Evolutionary conservation across 495 filamentous ascomycete species (phyloP), one percentile per base, ranked within the genome.

Genomic region (Hypoxylon fragiforme): DNA sequence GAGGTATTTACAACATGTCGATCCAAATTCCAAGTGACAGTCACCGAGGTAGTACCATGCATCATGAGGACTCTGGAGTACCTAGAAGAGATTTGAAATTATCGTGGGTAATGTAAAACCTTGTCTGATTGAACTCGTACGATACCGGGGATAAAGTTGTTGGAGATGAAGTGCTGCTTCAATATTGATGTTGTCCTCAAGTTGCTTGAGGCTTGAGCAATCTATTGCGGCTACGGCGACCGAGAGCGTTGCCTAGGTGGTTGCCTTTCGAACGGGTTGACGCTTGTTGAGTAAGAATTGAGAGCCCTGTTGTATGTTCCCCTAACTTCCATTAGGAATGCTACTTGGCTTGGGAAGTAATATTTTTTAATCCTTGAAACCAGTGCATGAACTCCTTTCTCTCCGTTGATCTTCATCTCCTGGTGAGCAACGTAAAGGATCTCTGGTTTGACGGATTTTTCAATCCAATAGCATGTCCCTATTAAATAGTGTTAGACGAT

Each of bases 1-100:
- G 3, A 54, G 35, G 15, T 54, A 54, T 2, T 54, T 46, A 7
- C 47, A 54, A 39, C 35, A 42, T 14, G 51, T 16, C 20, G 34
- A 3, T 3, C 26, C 28, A 13, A 54, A 35, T 31, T 41, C 18
- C 26, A 35, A 26, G 36, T 54, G 51, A 7, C 26, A 54, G 26
- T 54, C 30, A 3, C 9, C 20, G 0, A 47, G 12, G 42, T 47
- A 37, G 18, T 54, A 54, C 51, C 51, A 54, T 9, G 50, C 50
- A n/a, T 54, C 36, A 6, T 34, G 11, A 19, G 35, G 43, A 30
- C 36, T 47, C 5, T 42, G 42, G 4, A n/a, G n/a, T n/a, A n/a
- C 6, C 6, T 2, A 54, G 42, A n/a, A 47, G 47, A 30, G 36
- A 42, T 20, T 42, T 41, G 0, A 54, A 19, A 4, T 42, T 37